phyloP scores from a whole-genome alignment of 75 land plant genomes.

The Larix kaempferi region DNA sequence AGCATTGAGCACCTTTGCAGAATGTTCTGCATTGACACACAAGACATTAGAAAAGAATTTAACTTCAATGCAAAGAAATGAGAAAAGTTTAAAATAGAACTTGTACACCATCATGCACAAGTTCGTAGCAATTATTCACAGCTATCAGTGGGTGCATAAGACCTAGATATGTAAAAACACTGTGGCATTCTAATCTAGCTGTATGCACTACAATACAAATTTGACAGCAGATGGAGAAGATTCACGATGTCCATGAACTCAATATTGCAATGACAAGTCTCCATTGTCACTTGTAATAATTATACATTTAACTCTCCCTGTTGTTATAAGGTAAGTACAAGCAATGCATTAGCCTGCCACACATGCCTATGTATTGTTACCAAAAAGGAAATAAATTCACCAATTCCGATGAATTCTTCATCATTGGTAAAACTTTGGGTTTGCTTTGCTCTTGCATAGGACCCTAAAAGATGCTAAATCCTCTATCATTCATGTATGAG shows the following conservation, averaged over 20 bases:
- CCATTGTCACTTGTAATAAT: background rate
- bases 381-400: background rate
- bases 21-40: conserved; percentile 43
- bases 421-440: background rate
- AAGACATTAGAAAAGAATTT: background rate
- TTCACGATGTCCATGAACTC: background rate
- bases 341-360: background rate
- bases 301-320: background rate
- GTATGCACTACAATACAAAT: background rate
- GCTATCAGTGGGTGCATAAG: background rate
- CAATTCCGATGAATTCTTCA: background rate
- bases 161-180: background rate
- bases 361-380: background rate
- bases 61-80: background rate
- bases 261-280: background rate
- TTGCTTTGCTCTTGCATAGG: background rate
- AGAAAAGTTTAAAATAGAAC: background rate
- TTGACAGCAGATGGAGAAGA: background rate
- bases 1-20: conserved; percentile 63
- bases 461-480: background rate
- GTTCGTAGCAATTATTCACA: background rate
- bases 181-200: too few species aligned
- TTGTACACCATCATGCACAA: background rate
- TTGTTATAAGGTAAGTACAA: background rate
- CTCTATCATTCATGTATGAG: background rate